Percentiles rank a stretch among this genome's conserved stretches.
Conservation (phyloP, 2,329 filamentous ascomycete genomes). For the Penicillium sp. region DNA sequence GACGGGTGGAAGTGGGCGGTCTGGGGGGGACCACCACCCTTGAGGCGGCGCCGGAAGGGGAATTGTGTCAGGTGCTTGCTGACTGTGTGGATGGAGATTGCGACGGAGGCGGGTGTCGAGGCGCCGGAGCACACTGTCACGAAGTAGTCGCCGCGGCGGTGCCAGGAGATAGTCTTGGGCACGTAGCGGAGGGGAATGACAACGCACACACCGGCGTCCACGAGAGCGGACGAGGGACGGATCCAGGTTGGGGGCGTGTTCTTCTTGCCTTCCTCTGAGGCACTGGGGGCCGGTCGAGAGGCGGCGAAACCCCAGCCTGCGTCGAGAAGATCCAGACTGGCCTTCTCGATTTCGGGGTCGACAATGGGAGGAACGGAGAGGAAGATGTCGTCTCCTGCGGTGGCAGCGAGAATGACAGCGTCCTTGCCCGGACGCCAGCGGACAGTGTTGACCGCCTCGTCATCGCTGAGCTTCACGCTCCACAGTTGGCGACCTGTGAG, state of each 20-base stretch:
- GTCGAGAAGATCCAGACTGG: slow-evolving; percentile 75
- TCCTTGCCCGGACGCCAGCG: slow-evolving; percentile 86
- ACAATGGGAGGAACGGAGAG: slow-evolving; percentile 74
- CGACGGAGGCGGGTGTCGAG: slow-evolving; percentile 52
- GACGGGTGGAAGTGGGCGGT: slow-evolving; percentile 92
- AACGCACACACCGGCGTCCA: slow-evolving; percentile 73
- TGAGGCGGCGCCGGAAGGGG: slow-evolving; percentile 74
- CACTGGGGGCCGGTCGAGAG: slow-evolving; percentile 53
- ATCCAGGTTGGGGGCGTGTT: slow-evolving; percentile 79
- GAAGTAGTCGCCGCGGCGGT: slow-evolving; percentile 91
- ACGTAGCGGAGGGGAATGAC: slow-evolving; percentile 76
- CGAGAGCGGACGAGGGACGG: slow-evolving; percentile 70
- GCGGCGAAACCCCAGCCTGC: slow-evolving; percentile 93
- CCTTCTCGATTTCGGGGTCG: slow-evolving; percentile 70
- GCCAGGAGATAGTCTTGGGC: slow-evolving; percentile 90
- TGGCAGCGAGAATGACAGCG: slow-evolving; percentile 76
- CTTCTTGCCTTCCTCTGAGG: slow-evolving; percentile 60
- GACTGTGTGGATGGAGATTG: slow-evolving; percentile 91
- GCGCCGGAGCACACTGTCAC: slow-evolving; percentile 77
- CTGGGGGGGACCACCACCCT: slow-evolving; percentile 74
- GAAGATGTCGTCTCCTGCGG: slow-evolving; percentile 80
- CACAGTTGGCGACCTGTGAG: slow-evolving; percentile 83
- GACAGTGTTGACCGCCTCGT: slow-evolving; percentile 78
- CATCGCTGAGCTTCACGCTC: slow-evolving; percentile 74
- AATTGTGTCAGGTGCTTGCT: slow-evolving; percentile 94